Evolutionary conservation across 169 alveolate species (phyloP), one percentile per base, ranked within the genome.

Genomic region (Plasmodium knowlesi): DNA sequence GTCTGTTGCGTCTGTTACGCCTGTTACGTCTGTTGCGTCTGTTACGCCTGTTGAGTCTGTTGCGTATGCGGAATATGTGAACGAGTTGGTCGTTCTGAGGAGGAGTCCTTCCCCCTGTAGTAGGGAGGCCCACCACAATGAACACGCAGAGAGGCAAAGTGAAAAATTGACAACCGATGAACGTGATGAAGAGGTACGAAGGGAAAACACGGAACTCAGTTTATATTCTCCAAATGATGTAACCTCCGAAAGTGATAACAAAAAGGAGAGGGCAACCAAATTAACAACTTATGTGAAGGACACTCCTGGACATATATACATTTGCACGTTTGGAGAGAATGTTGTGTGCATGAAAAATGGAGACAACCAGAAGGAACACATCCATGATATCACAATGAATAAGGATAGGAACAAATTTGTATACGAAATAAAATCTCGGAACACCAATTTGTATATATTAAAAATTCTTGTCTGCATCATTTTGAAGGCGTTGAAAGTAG

Each of bases 401-500:
- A n/a, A 34, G 19, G 50, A 32, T 16, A 73, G 50, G 53, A 28
- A 50, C 6, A 88, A 3, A 25, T 78, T 37, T 57, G 80, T 71
- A 5, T 43, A 57, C 34, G 73, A 78, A 54, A 41, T 79, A 2
- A 88, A 88, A 43, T 22, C 25, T 9, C 28, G 46, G 19, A 32
- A 25, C 46, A 50, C 81, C 16, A 88, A 88, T 88, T 61, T 88
- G 50, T n/a, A 80, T 19, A 19, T 88, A n/a, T 78, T 88, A 79
- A 88, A 76, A 57, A 70, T 22, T 12, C 22, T 50, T 39, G 25
- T 91, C 54, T 91, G 95, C 54, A 82, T 34, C 19, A 19, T 82
- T 2, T 91, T 91, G 53, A 91, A 81, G 32, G 84, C 92, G 37
- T 30, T 57, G 74, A 91, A 91, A 61, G 32, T 91, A 57, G n/a